phyloP scores from a whole-genome alignment of 768 basidiomycete species.

The Kwoniella sp. region DNA sequence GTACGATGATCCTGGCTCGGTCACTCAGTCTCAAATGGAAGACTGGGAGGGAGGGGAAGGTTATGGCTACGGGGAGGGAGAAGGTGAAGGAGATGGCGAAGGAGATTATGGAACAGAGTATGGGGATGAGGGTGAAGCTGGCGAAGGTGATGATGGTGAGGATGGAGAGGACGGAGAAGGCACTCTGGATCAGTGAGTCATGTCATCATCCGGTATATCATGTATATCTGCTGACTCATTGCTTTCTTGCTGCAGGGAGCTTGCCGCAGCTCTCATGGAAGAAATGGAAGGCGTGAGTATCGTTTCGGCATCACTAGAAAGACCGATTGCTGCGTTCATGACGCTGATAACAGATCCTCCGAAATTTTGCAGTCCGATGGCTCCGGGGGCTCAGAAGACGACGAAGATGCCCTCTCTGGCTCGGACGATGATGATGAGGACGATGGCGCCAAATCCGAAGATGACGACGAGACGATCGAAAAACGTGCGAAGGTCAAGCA shows the following conservation, averaged over 20 bases:
- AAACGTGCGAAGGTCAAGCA: slow-evolving; percentile 49
- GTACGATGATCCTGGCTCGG: slow-evolving; percentile 49
- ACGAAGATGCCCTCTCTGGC: slow-evolving; percentile 37
- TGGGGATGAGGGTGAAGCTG: slow-evolving; percentile 34
- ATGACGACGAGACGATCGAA: slow-evolving; percentile 48
- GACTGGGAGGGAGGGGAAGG: slow-evolving; percentile 40
- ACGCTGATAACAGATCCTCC: neutral
- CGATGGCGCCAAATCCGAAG: slow-evolving; percentile 36
- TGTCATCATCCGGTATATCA: neutral
- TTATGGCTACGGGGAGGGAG: slow-evolving; percentile 26
- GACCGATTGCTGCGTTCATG: neutral
- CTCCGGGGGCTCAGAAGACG: slow-evolving; percentile 30
- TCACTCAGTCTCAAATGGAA: slow-evolving; percentile 24
- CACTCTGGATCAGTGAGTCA: slow-evolving; percentile 33
- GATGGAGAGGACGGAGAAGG: slow-evolving; percentile 22
- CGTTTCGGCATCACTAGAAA: neutral
- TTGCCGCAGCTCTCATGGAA: slow-evolving; percentile 41
- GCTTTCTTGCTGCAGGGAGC: slow-evolving; percentile 26
- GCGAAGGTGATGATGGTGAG: slow-evolving; percentile 12
- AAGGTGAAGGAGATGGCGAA: slow-evolving; percentile 26
- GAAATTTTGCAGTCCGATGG: slow-evolving; percentile 22
- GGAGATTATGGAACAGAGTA: slow-evolving; percentile 30
- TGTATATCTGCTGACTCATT: neutral
- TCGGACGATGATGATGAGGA: slow-evolving; percentile 46
- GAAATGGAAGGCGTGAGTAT: slow-evolving; percentile 33